Base-by-base conservation (phyloP, 176 grass and related monocot genomes). In the Zizania latifolia region DNA sequence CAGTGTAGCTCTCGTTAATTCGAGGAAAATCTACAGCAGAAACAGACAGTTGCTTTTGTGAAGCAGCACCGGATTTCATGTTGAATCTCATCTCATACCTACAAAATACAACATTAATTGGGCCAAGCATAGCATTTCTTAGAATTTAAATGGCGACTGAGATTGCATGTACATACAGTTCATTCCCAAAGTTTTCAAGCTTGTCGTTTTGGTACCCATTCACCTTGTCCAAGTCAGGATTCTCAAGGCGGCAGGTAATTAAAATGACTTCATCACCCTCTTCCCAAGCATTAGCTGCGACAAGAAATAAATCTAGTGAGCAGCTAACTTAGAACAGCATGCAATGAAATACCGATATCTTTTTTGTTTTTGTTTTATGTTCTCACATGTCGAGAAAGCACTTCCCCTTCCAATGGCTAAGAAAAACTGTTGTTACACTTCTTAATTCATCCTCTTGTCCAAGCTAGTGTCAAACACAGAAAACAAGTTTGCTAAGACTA, bases 1-100 rank as follows among this genome's bases (percentile, higher is more conserved):
- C 89, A 53, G 81, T 92, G 53, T 94, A 98, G 55, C 83, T 88
- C 80, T 98, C 91, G 26, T 98, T 98, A 40, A 98, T 91, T 55
- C 89, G 83, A 83, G 94, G 91, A 37, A 98, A 98, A 91, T 98
- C 94, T 33, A 98, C 91, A 27, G 89, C 68, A 64, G 94, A 94
- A 24, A 92, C 91, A 16, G 91, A 94, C 1, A 98, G 58, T 84
- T 94, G 67, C 62, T 92, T 98, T 60, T 98, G 94, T 26, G 81
- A 89, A 87, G 94, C 86, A 81, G 70, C 82, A 33, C 91, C 91
- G 11, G 69, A 82, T 86, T 88, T 98, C 91, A 92, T 92, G 76
- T 98, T 94, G 75, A 98, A 98, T 50, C 89, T 84, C 94, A 98
- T 94, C 80, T 92, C 94, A 17, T 94, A 98, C 73, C 94, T 94